A percentile compares a stretch with the other conserved stretches of the same genome.
Evolutionary conservation across 176 grass and related monocot genomes (phyloP).

Genomic region (Thinopyrum elongatum): DNA sequence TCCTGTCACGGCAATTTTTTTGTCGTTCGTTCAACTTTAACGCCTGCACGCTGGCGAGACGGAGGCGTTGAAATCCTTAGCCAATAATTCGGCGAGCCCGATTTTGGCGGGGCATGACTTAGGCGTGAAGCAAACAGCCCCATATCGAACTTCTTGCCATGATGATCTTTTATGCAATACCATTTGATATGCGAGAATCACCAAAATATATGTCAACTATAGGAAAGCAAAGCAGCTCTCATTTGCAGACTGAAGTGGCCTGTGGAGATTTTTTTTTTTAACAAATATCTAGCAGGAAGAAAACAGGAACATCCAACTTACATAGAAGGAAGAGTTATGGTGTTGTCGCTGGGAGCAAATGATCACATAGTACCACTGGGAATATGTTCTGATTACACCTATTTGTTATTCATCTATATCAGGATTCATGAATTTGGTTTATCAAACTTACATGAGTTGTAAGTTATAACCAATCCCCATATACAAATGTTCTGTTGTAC

Average conservation of each 20-base stretch:
- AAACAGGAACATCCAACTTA: background rate
- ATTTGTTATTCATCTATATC: background rate
- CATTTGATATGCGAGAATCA: constrained; percentile 1
- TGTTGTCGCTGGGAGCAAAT: background rate
- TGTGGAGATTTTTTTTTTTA: background rate
- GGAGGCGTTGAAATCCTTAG: too few relatives aligned
- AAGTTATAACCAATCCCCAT: background rate
- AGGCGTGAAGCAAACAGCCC: too few relatives aligned
- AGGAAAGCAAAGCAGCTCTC: background rate
- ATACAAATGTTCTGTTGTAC: background rate
- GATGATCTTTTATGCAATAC: constrained; percentile 4
- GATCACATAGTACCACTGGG: background rate
- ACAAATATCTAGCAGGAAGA: background rate
- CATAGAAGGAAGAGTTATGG: background rate
- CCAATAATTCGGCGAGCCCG: too few relatives aligned
- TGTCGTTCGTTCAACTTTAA: too few relatives aligned
- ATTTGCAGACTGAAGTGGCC: background rate
- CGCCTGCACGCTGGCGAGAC: too few relatives aligned
- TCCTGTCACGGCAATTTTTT: too few relatives aligned
- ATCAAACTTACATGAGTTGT: background rate
- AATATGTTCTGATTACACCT: background rate
- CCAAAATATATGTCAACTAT: background rate
- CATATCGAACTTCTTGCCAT: background rate
- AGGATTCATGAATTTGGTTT: background rate
- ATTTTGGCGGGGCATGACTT: too few relatives aligned